Evolutionary conservation across 2,329 filamentous ascomycete genomes (phyloP).

Genomic region (Sporothrix mexicana): DNA sequence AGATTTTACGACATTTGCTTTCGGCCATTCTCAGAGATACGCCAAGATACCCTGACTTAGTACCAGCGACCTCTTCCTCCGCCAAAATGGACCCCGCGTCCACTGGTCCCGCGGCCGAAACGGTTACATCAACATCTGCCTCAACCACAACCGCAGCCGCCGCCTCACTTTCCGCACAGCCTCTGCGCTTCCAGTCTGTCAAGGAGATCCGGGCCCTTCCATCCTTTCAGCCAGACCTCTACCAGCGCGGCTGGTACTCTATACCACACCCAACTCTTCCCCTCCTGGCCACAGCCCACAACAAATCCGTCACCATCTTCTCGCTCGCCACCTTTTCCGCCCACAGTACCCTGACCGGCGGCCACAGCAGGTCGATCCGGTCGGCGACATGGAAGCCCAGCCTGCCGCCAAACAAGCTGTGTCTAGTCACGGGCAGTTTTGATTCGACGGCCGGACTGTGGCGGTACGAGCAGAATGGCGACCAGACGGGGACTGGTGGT

Average conservation of each 20-base stretch:
- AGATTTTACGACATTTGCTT: neutral
- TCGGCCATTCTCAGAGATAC: no score
- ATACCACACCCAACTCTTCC: constrained; percentile 85
- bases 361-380: constrained; percentile 89
- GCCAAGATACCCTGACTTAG: neutral
- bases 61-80: neutral
- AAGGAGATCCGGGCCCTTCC: constrained; percentile 52
- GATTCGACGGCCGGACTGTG: constrained; percentile 88
- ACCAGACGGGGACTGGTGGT: constrained; percentile 41
- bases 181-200: constrained; percentile 24
- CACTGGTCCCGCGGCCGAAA: constrained; percentile 5
- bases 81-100: constrained; percentile 29
- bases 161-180: neutral
- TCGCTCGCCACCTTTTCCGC: constrained; percentile 80
- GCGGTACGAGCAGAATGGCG: constrained; percentile 66
- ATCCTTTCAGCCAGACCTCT: constrained; percentile 61
- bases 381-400: constrained; percentile 86
- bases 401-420: constrained; percentile 65
- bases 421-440: constrained; percentile 90
- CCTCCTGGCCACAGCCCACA: constrained; percentile 85
- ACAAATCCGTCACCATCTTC: constrained; percentile 87
- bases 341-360: constrained; percentile 80
- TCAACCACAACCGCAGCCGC: neutral
- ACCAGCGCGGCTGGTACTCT: constrained; percentile 82
- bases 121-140: constrained; percentile 28